Percentiles rank a stretch among this genome's conserved stretches.
Evolutionary conservation across 441 rosid species (phyloP).

Genomic region (Mallotus repandus): DNA sequence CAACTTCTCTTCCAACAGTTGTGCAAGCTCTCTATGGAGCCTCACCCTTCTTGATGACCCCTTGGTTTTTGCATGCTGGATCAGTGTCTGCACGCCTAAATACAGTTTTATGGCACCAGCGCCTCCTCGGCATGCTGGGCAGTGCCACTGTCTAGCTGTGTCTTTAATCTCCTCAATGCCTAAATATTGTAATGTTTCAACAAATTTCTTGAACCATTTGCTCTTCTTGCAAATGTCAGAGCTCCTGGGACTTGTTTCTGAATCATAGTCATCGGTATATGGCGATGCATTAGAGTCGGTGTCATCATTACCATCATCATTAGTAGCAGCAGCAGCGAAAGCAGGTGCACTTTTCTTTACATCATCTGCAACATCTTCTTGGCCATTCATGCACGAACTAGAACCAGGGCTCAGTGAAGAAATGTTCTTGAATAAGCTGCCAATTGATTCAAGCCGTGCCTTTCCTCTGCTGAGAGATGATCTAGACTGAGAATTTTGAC

Average conservation of each 20-base stretch:
- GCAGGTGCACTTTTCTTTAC: neutral
- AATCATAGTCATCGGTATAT: conserved; percentile 6
- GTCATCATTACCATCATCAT: neutral
- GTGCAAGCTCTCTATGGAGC: conserved; percentile 15
- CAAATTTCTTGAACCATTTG: conserved; percentile 14
- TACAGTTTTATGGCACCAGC: neutral
- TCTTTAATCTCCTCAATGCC: conserved; percentile 6
- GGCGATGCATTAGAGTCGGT: neutral
- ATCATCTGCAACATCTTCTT: neutral
- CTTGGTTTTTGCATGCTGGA: conserved; percentile 16
- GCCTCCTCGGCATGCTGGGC: conserved; percentile 17
- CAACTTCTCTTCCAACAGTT: conserved; percentile 9
- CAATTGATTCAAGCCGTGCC: neutral
- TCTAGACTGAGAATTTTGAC: neutral
- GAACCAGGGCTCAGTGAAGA: neutral
- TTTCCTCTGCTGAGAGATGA: neutral
- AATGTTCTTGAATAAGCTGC: neutral
- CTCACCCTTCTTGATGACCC: conserved; percentile 4
- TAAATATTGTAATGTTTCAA: neutral
- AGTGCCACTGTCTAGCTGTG: conserved; percentile 4
- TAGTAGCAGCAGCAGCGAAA: neutral
- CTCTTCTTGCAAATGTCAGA: conserved; percentile 22
- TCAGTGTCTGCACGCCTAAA: no score
- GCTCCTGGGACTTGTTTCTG: conserved; percentile 5
- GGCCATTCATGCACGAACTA: neutral